Percentiles rank a stretch among this genome's conserved stretches.
These are phyloP conservation scores for Ophiostoma australiae DNA, from an alignment of 2,329 filamentous ascomycete species.

Conservation along the genomic window DNA sequence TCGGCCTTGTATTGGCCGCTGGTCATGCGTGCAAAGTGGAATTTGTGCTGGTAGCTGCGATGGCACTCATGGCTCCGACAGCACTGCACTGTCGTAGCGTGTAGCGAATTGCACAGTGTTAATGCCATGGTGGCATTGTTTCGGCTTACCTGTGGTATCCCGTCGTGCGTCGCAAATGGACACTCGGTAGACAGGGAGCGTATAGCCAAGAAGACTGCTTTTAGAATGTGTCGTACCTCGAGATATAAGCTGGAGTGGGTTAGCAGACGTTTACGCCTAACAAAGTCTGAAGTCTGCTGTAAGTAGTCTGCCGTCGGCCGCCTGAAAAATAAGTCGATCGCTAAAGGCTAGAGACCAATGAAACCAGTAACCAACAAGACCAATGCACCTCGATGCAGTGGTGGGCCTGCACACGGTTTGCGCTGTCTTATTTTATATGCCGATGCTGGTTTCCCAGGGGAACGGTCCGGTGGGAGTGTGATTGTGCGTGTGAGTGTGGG, in stretches of 20 bases:
- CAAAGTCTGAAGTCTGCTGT: not conserved
- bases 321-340: not conserved
- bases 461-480: not conserved
- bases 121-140: not conserved
- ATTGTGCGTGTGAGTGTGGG: not conserved
- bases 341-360: not conserved
- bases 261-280: not conserved
- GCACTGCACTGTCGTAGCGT: not conserved
- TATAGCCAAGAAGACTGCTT: not conserved
- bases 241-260: not conserved
- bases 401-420: not conserved
- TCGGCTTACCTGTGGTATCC: conserved; percentile 22
- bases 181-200: not conserved
- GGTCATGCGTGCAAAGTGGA: not conserved
- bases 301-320: not conserved
- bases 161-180: not conserved
- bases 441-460: conserved; percentile 5
- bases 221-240: not conserved
- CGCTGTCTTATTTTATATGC: not conserved
- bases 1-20: not conserved
- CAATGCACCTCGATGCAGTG: not conserved
- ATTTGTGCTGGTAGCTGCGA: not conserved
- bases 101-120: not conserved
- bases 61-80: not conserved
- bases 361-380: not conserved